Evolutionary conservation across 1,284 basidiomycete genomes (phyloP).

Genomic region (Cryptococcus sp.): DNA sequence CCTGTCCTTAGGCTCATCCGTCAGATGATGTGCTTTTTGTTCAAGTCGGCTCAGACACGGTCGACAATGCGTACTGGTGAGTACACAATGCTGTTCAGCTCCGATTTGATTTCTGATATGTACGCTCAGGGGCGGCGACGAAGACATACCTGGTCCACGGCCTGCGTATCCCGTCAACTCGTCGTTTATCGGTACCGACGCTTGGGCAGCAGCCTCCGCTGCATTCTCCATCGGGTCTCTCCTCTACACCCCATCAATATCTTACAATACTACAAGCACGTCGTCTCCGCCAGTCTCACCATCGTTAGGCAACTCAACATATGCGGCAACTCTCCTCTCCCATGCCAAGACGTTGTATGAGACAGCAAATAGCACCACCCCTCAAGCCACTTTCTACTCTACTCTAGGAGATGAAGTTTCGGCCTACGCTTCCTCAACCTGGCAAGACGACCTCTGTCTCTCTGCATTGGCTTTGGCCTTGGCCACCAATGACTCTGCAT

Average conservation of each 20-base stretch:
- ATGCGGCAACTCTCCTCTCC: constrained; percentile 65
- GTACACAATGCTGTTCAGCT: neutral
- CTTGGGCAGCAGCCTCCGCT: constrained; percentile 74
- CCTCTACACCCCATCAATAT: constrained; percentile 65
- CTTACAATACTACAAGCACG: constrained; percentile 53
- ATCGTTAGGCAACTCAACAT: constrained; percentile 70
- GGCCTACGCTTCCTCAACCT: constrained; percentile 72
- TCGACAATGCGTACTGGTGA: constrained; percentile 68
- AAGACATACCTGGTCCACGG: constrained; percentile 70
- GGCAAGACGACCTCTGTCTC: constrained; percentile 56
- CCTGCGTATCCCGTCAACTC: constrained; percentile 75
- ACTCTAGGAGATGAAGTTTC: constrained; percentile 64
- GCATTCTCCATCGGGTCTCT: constrained; percentile 83
- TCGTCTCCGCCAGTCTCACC: constrained; percentile 60
- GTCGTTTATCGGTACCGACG: constrained; percentile 81
- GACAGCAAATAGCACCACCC: constrained; percentile 62
- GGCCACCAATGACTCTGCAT: constrained; percentile 63
- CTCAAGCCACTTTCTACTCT: constrained; percentile 50
- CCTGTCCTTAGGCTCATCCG: constrained; percentile 69
- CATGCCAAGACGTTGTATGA: constrained; percentile 79
- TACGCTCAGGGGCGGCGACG: constrained; percentile 75
- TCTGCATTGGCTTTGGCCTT: constrained; percentile 75
- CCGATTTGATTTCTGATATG: neutral
- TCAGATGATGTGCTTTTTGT: constrained; percentile 72
- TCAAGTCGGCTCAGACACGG: constrained; percentile 67